Evolutionary conservation across 352 stramenopile genomes (phyloP), one percentile per base, ranked within the genome.

Genomic region (Pythium grandisporangium): DNA sequence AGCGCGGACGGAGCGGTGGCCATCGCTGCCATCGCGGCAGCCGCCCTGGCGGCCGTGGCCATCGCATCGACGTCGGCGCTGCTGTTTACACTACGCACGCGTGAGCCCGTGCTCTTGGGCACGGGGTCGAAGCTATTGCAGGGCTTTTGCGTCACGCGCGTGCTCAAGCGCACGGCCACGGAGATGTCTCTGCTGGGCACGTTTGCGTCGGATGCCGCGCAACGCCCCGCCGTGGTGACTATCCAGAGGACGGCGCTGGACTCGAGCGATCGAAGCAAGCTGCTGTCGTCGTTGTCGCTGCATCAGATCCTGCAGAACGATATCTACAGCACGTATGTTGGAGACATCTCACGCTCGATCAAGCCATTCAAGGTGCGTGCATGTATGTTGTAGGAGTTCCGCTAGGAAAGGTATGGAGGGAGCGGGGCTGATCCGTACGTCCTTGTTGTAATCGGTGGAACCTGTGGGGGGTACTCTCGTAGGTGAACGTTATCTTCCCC

Each of bases 401-500:
- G n/a, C n/a, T n/a, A n/a, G n/a, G n/a, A n/a, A n/a, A n/a, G n/a
- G n/a, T n/a, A n/a, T n/a, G n/a, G n/a, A n/a, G n/a, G n/a, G n/a
- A n/a, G n/a, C n/a, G n/a, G n/a, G n/a, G n/a, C n/a, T n/a, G n/a
- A n/a, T n/a, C n/a, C n/a, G n/a, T n/a, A n/a, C n/a, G n/a, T n/a
- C n/a, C n/a, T n/a, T n/a, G n/a, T n/a, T n/a, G n/a, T n/a, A n/a
- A n/a, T n/a, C n/a, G n/a, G n/a, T n/a, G n/a, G n/a, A n/a, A n/a
- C n/a, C n/a, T n/a, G n/a, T n/a, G n/a, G n/a, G n/a, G n/a, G n/a
- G n/a, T n/a, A n/a, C n/a, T 19, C 37, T 7, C 30, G 22, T 24
- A 90, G 73, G 58, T 92, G 24, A 89, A 85, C 29, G 49, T 93
- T 43, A 92, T 93, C 30, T 78, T 83, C 40, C 81, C 81, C 13